Conservation (phyloP, 2,329 filamentous ascomycete genomes). For the Massarina eburnea region DNA sequence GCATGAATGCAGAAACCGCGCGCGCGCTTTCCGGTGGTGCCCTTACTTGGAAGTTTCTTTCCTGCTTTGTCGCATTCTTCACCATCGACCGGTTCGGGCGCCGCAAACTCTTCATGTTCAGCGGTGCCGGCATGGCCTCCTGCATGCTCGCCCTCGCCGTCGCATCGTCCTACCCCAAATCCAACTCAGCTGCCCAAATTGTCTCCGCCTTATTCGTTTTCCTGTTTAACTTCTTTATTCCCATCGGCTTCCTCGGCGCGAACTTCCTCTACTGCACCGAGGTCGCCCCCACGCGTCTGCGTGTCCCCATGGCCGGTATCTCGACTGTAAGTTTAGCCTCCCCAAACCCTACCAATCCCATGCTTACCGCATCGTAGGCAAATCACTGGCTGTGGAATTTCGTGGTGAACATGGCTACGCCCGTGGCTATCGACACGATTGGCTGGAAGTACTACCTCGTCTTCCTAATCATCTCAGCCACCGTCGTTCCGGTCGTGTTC, state of each 20-base stretch:
- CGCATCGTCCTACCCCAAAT: conserved; percentile 51
- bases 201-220: conserved; percentile 60
- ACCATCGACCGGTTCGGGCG: conserved; percentile 71
- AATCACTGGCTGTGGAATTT: conserved; percentile 55
- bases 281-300: conserved; percentile 55
- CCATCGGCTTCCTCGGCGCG: conserved; percentile 60
- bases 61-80: conserved; percentile 66
- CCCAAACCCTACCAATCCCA: not conserved
- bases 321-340: conserved; percentile 47
- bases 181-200: conserved; percentile 52
- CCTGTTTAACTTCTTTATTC: conserved; percentile 63
- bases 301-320: conserved; percentile 59
- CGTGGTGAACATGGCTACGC: conserved; percentile 10
- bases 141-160: conserved; percentile 60
- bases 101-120: conserved; percentile 58
- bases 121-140: conserved; percentile 54
- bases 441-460: conserved; percentile 57
- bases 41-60: conserved; percentile 60
- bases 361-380: conserved; percentile 12
- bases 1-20: conserved; percentile 51
- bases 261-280: conserved; percentile 65
- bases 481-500: conserved; percentile 50
- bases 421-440: conserved; percentile 53
- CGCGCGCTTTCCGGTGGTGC: conserved; percentile 64
- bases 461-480: conserved; percentile 50